These are phyloP conservation scores for Allium sativum DNA, from an alignment of 106 monocot genomes.

Conservation along the genomic window DNA sequence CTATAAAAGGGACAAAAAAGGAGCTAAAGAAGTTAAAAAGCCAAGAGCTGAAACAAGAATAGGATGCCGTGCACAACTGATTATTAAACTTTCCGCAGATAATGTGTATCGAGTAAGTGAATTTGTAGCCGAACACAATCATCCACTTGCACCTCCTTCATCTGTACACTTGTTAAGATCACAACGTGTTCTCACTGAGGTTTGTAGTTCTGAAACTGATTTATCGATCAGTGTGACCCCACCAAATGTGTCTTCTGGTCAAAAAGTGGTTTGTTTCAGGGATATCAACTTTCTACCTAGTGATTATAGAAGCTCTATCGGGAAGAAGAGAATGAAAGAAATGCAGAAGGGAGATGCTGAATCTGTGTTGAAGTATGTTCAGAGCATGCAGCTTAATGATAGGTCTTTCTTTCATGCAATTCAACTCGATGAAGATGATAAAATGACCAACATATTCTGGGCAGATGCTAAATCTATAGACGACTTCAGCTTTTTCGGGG, in stretches of 20 bases:
- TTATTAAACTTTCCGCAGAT: conserved; percentile 35
- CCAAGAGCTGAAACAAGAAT: conserved; percentile 48
- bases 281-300: conserved; percentile 18
- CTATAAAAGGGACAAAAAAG: conserved; percentile 42
- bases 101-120: conserved; percentile 36
- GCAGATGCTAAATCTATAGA: conserved; percentile 31
- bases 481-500: conserved; percentile 38
- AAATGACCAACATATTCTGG: conserved; percentile 47
- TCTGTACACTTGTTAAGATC: conserved; percentile 37
- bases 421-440: conserved; percentile 48
- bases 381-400: conserved; percentile 30
- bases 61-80: conserved; percentile 46
- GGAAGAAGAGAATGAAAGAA: conserved; percentile 30
- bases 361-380: conserved; percentile 30
- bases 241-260: conserved; percentile 13
- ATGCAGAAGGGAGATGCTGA: conserved; percentile 49
- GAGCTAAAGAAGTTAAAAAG: conserved; percentile 40
- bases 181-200: conserved; percentile 35
- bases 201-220: conserved; percentile 35
- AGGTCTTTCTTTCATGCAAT: conserved; percentile 38
- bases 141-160: conserved; percentile 45
- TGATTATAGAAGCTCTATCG: conserved; percentile 25
- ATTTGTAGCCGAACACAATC: conserved; percentile 40
- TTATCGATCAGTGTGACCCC: conserved; percentile 28
- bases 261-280: background rate